Evolutionary conservation across 495 filamentous ascomycete genomes (phyloP).

Genomic region (Neurospora intermedia): DNA sequence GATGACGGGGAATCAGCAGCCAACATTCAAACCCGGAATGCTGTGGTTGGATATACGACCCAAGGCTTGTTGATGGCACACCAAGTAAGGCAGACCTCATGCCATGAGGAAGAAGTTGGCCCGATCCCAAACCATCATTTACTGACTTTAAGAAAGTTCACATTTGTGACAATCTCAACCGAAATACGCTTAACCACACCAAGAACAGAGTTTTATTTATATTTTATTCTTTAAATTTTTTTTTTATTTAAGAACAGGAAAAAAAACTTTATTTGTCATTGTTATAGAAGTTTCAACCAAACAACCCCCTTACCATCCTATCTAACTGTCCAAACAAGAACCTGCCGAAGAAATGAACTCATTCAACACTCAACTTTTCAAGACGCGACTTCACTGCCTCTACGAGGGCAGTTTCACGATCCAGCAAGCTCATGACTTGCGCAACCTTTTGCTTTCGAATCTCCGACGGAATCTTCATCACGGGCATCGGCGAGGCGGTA

Average conservation of each 20-base stretch:
- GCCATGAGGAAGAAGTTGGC: neutral
- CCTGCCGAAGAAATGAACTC: neutral
- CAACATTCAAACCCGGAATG: neutral
- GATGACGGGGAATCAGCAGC: neutral
- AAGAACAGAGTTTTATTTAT: neutral
- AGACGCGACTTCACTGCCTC: slow-evolving; percentile 32
- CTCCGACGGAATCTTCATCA: slow-evolving; percentile 50
- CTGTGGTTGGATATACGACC: neutral
- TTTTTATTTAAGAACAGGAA: neutral
- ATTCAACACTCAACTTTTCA: slow-evolving; percentile 22
- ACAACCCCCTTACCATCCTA: neutral
- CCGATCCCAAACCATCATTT: neutral
- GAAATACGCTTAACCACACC: neutral
- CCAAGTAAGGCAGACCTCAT: neutral
- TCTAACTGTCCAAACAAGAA: neutral
- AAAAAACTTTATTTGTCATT: neutral
- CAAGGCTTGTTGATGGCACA: neutral
- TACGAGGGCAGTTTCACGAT: slow-evolving; percentile 51
- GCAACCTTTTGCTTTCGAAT: slow-evolving; percentile 56
- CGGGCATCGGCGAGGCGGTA: slow-evolving; percentile 16
- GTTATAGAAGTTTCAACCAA: neutral
- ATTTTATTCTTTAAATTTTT: no score
- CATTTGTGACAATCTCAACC: neutral
- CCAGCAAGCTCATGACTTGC: slow-evolving; percentile 60
- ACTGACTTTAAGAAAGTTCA: neutral